phyloP scores from a whole-genome alignment of 768 basidiomycete species.

The Phaffia australis region DNA sequence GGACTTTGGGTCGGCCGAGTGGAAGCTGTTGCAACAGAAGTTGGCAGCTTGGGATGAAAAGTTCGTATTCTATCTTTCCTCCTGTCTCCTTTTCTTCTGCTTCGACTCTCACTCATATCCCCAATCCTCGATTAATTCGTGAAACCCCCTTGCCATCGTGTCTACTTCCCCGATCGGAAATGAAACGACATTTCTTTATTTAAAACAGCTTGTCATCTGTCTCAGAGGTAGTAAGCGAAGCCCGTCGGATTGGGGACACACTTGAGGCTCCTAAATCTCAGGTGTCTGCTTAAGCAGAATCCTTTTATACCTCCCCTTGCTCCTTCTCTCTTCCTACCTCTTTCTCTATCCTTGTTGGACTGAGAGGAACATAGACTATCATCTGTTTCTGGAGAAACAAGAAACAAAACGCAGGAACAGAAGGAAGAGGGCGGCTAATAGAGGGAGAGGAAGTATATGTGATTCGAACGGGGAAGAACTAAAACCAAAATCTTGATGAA shows the following conservation, averaged over 20 bases:
- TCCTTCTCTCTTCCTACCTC: neutral
- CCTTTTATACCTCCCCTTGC: neutral
- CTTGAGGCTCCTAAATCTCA: neutral
- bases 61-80: constrained; percentile 42
- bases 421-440: no score
- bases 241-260: constrained; percentile 17
- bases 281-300: no score
- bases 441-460: no score
- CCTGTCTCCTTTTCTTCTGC: constrained; percentile 7
- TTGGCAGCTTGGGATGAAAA: constrained; percentile 68
- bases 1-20: constrained; percentile 64
- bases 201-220: constrained; percentile 19
- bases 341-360: neutral
- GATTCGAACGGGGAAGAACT: no score
- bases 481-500: no score
- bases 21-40: constrained; percentile 64
- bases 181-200: no score
- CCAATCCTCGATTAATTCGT: no score
- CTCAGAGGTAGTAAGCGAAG: constrained; percentile 21
- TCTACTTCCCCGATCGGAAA: no score
- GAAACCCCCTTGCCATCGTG: no score
- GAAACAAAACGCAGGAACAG: no score
- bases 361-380: no score
- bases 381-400: no score
- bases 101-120: neutral